Base-by-base conservation (phyloP, 495 filamentous ascomycete genomes). In the Hypomontagnella submonticulosa region DNA sequence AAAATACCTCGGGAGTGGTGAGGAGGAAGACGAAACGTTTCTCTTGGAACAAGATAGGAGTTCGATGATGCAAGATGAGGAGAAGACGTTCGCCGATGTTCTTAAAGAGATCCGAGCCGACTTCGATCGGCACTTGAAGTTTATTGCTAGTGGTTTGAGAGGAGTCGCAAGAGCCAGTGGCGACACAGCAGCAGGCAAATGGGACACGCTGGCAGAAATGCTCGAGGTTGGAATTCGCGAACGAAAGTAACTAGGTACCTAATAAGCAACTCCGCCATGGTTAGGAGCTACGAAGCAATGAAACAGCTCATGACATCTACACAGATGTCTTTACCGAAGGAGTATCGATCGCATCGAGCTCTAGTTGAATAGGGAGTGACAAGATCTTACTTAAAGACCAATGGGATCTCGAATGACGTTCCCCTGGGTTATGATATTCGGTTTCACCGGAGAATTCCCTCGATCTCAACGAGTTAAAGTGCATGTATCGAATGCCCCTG, bases 181-280 rank as follows among this genome's bases (percentile, higher is more conserved):
- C 16, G 82, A 84, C 13, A 69, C 73, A 18, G 76, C 78, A 15
- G 72, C 80, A 37, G 76, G 73, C 20, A 84, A 84, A 66, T 85
- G 86, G 81, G 86, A 87, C 70, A 75, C 81, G 15, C 57, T 88
- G 64, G 86, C 83, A 8, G 84, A 88, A 72, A 86, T 84, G 74
- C 66, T 88, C 32, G 85, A 87, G 73, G 74, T 73, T 46, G 83
- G 83, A 2, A 73, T 84, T 48, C 54, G 61, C 38, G 71, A 72
- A 30, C 65, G 58, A 34, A 49, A 55, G 42, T 69, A 57, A 41
- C 47, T n/a, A 52, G 15, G 15, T 43, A 18, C 15, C 10, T 19
- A 16, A 9, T 34, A 10, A 20, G 16, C 30, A 10, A 11, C 15
- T 43, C 11, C 10, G 15, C 23, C 36, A n/a, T 34, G 8, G 30